Conservation (phyloP, 306 rosid genomes). For the Lathyrus aphaca region DNA sequence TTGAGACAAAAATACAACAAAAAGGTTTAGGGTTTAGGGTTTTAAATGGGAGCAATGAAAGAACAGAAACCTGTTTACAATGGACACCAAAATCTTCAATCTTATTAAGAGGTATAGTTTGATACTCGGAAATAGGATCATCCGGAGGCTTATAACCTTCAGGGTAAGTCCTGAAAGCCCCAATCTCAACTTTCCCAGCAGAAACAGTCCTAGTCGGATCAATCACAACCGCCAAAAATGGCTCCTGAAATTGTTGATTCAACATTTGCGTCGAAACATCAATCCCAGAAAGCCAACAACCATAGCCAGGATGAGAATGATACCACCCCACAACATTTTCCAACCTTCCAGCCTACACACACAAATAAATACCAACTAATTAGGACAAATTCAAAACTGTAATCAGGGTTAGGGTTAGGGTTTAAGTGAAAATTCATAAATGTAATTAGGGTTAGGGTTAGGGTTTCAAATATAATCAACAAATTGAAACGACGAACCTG, state of each 20-base stretch:
- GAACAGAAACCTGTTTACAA: constrained; percentile 76
- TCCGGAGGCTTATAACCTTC: constrained; percentile 92
- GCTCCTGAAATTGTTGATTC: constrained; percentile 93
- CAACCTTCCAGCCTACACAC: constrained; percentile 77
- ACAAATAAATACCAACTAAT: neutral
- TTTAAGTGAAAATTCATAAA: neutral
- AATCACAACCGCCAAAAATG: constrained; percentile 90
- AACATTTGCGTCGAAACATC: constrained; percentile 96
- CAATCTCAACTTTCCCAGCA: constrained; percentile 97
- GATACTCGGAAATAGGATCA: constrained; percentile 93
- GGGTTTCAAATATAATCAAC: constrained; percentile 2
- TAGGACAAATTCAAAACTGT: neutral
- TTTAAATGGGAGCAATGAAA: neutral
- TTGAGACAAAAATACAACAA: neutral
- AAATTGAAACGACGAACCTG: constrained; percentile 52
- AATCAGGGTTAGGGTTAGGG: neutral
- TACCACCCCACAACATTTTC: constrained; percentile 99
- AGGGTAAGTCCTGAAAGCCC: constrained; percentile 98
- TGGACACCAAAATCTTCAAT: constrained; percentile 99
- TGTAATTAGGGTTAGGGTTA: constrained; percentile 25
- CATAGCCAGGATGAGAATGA: constrained; percentile 98
- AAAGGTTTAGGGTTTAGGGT: neutral
- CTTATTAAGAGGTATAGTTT: constrained; percentile 91
- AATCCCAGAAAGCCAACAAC: constrained; percentile 98
- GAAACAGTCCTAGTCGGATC: constrained; percentile 95